Conservation (phyloP, 805 yeast genomes). For the Teunomyces cretensis region DNA sequence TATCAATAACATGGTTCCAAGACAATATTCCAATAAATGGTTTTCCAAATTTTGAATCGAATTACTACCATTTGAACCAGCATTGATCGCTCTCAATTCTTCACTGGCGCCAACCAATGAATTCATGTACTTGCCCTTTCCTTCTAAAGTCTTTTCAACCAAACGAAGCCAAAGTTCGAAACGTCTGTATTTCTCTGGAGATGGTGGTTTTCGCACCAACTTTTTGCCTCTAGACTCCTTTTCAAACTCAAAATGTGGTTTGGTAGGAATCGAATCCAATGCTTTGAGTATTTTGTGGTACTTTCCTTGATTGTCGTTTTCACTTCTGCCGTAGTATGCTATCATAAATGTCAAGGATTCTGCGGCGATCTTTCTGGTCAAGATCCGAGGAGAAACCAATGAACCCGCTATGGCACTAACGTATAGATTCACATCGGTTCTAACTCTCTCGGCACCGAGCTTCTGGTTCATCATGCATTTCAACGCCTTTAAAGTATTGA, state of each 20-base stretch:
- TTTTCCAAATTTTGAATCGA: constrained; percentile 57
- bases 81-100: constrained; percentile 55
- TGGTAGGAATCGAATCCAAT: constrained; percentile 43
- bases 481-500: constrained; percentile 72
- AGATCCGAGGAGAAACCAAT: constrained; percentile 67
- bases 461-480: constrained; percentile 67
- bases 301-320: constrained; percentile 33
- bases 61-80: constrained; percentile 15
- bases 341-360: constrained; percentile 62
- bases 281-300: constrained; percentile 59
- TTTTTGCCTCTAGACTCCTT: constrained; percentile 22
- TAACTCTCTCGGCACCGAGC: constrained; percentile 60
- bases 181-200: constrained; percentile 41
- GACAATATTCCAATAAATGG: constrained; percentile 66
- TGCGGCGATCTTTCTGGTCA: constrained; percentile 76
- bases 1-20: constrained; percentile 68
- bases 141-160: constrained; percentile 69
- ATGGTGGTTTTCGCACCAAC: constrained; percentile 37
- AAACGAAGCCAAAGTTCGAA: constrained; percentile 72
- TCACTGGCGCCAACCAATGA: constrained; percentile 91
- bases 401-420: constrained; percentile 70
- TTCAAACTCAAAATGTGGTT: constrained; percentile 41
- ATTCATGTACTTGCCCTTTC: constrained; percentile 82
- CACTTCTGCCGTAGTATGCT: constrained; percentile 30
- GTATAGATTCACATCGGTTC: constrained; percentile 39